Base-by-base conservation (phyloP, 2,329 filamentous ascomycete species). In the Cytospora piceicola region DNA sequence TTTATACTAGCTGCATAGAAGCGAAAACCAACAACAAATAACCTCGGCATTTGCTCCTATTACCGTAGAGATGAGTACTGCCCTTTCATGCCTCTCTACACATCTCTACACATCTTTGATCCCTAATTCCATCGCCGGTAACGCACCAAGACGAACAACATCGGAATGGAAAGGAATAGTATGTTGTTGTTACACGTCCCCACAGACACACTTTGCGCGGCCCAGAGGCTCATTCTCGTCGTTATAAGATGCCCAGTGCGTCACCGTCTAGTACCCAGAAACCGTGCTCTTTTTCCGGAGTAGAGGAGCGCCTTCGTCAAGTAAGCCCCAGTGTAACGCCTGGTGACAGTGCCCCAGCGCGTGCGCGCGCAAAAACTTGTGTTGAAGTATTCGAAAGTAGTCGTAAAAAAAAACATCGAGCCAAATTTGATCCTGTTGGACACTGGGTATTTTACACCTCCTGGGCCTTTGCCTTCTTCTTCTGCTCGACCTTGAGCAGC, bases 401-500 rank as follows among this genome's bases (percentile, higher is more conserved):
- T 52, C 20, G 57, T 66, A 56, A 29, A 8, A 49, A 39, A 51
- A 52, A 30, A 32, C 34, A 32, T 58, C 32, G 32, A 29, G 27
- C 51, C n/a, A 36, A 54, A n/a, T 36, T 30, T 36, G 17, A 46
- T 46, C 39, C 42, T 34, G 6, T 36, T 17, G 22, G 17, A 39
- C 11, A 49, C 9, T 49, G 17, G 9, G 58, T 36, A 11, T 15
- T 56, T 65, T 74, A 78, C 56, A 73, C 75, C 72, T 78, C 76
- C 54, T 74, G 70, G 27, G 72, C 73, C 64, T 78, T 77, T 69
- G 69, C 72, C 72, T 78, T 78, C 75, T 78, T 78, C 74, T 77
- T 78, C 71, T 78, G 77, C 66, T 78, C 77, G 20, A 78, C 77
- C 74, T 78, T 78, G 69, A 77, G 76, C 73, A 99, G 85, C 72